Conservation (phyloP, 139 green algal genomes). For the Axilococcus clingmanii region DNA sequence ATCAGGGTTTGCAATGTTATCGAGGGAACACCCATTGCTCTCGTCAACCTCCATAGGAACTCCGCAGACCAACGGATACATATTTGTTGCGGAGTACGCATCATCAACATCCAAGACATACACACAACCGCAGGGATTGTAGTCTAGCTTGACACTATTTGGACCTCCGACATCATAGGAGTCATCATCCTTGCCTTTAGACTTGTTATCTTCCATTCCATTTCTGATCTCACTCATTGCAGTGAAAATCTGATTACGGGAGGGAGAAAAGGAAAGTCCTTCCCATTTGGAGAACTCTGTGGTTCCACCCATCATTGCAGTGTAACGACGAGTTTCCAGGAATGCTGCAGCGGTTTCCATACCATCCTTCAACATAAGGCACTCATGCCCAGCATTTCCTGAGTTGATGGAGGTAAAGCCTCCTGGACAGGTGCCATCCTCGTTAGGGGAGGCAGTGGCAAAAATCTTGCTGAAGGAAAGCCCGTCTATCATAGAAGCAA, state of each 20-base stretch:
- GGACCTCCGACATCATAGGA: conserved; percentile 16
- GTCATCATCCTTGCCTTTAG: conserved; percentile 4
- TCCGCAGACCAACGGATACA: conserved; percentile 29
- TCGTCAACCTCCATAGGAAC: conserved; percentile 5
- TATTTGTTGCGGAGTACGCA: conserved; percentile 2
- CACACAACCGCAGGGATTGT: conserved; percentile 35
- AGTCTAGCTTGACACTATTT: conserved; percentile 19
- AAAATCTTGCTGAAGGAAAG: conserved; percentile 39
- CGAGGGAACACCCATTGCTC: conserved; percentile 18
- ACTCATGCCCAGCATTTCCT: conserved; percentile 20
- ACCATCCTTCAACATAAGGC: conserved; percentile 33
- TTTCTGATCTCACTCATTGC: conserved; percentile 14
- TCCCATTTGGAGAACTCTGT: conserved; percentile 52
- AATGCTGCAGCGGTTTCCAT: conserved; percentile 37
- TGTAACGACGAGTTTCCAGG: conserved; percentile 41
- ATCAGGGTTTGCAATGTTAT: conserved; percentile 30
- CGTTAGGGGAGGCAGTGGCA: conserved; percentile 9
- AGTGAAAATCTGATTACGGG: conserved; percentile 17
- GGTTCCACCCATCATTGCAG: conserved; percentile 32
- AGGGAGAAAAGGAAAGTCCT: conserved; percentile 31
- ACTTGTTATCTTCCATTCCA: conserved; percentile 29
- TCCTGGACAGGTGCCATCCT: conserved; percentile 17
- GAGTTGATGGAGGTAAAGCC: conserved; percentile 28
- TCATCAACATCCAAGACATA: conserved; percentile 22
- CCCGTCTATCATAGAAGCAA: conserved; percentile 4